Conservation (phyloP, 768 basidiomycete genomes). For the Kwoniella bestiolae region DNA sequence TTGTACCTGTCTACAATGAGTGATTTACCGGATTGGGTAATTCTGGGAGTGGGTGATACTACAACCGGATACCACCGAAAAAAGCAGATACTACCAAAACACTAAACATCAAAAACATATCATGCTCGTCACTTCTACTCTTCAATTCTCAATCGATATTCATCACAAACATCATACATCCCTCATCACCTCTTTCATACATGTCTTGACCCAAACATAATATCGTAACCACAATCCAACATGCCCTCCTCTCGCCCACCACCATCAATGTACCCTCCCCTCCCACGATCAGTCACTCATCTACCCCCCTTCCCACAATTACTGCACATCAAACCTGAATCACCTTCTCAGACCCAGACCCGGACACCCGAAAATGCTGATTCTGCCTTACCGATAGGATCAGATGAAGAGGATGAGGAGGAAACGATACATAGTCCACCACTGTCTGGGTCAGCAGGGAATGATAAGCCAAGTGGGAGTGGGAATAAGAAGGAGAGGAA, state of each 20-base stretch:
- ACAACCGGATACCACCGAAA: too few species aligned
- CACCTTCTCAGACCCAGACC: not conserved
- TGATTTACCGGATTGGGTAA: too few species aligned
- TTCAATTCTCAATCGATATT: not conserved
- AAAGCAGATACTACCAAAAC: too few species aligned
- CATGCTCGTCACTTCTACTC: too few species aligned
- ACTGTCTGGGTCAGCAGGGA: too few species aligned
- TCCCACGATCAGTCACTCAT: conserved; percentile 24
- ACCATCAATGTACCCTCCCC: conserved; percentile 30
- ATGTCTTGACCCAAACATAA: not conserved
- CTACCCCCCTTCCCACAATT: conserved; percentile 37
- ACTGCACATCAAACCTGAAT: conserved; percentile 25
- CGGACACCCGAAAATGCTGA: conserved; percentile 2
- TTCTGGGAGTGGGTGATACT: too few species aligned
- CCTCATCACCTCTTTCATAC: too few species aligned
- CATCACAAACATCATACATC: not conserved
- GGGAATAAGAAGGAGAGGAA: conserved; percentile 30
- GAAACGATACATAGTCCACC: conserved; percentile 7
- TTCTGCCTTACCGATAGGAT: conserved; percentile 1
- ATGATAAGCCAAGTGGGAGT: conserved; percentile 1
- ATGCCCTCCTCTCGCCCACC: conserved; percentile 25
- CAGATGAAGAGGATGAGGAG: conserved; percentile 21
- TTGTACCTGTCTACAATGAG: too few species aligned
- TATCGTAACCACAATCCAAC: not conserved
- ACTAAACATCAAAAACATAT: too few species aligned